Conservation (phyloP, 352 stramenopile species). For the Halophytophthora polymorphica region DNA sequence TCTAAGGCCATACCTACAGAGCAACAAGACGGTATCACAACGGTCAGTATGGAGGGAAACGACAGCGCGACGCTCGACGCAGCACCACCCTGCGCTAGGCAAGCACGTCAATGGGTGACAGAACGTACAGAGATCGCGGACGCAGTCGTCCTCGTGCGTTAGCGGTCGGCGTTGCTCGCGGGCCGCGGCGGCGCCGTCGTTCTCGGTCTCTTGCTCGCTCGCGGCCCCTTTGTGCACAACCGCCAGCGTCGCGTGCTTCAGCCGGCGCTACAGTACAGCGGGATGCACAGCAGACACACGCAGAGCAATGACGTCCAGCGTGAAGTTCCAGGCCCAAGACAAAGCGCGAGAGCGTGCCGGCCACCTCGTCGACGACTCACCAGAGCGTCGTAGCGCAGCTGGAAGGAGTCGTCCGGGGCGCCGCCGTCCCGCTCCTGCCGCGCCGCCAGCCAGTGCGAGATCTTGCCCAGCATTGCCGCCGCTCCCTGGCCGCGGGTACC, state of each 20-base stretch:
- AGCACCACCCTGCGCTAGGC: no score
- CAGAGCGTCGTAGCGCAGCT: constrained; percentile 58
- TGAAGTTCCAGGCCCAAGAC: neutral
- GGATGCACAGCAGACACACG: no score
- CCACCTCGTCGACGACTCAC: constrained; percentile 19
- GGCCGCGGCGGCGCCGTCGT: constrained; percentile 7
- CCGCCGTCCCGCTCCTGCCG: constrained; percentile 44
- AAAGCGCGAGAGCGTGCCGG: neutral
- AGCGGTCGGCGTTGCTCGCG: constrained; percentile 26
- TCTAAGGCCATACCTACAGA: constrained; percentile 48
- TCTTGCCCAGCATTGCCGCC: constrained; percentile 50
- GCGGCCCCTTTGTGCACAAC: constrained; percentile 41
- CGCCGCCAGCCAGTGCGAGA: constrained; percentile 64
- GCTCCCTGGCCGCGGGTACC: neutral
- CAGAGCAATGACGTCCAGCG: no score
- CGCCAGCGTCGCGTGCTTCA: constrained; percentile 70
- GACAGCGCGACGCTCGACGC: neutral
- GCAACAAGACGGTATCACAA: neutral
- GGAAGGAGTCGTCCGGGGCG: constrained; percentile 39
- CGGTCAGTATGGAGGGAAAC: constrained; percentile 1
- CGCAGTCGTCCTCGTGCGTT: constrained; percentile 53
- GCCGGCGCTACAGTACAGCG: constrained; percentile 29
- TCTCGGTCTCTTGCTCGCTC: constrained; percentile 14
- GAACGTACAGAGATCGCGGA: constrained; percentile 64
- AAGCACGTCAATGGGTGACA: no score